Evolutionary conservation across 805 yeast species (phyloP).

Genomic region (Spathaspora hagerdaliae): DNA sequence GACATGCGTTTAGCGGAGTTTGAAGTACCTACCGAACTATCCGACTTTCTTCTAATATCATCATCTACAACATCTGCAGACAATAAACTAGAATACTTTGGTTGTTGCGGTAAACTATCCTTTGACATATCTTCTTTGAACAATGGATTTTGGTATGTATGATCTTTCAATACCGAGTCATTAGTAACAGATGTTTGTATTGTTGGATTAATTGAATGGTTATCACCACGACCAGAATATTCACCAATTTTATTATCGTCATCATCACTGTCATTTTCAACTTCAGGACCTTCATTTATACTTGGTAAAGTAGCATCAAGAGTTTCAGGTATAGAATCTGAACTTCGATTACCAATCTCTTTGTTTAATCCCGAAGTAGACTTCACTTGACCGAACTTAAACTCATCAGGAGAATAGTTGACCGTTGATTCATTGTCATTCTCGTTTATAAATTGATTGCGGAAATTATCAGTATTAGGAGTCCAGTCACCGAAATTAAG

Average conservation of each 20-base stretch:
- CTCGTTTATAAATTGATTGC: slow-evolving; percentile 47
- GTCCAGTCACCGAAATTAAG: slow-evolving; percentile 54
- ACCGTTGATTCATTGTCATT: slow-evolving; percentile 33
- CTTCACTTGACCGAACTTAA: background rate
- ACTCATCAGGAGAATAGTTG: background rate
- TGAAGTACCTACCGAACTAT: too few relatives aligned
- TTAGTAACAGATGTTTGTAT: slow-evolving; percentile 7
- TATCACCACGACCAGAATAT: background rate
- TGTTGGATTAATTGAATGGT: slow-evolving; percentile 4
- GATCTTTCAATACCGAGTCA: slow-evolving; percentile 24
- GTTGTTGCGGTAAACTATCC: slow-evolving; percentile 9
- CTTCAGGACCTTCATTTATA: slow-evolving; percentile 28
- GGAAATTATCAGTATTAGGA: slow-evolving; percentile 49
- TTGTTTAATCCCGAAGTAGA: background rate
- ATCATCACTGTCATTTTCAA: slow-evolving; percentile 12
- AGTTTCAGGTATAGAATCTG: slow-evolving; percentile 38
- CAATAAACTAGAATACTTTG: slow-evolving; percentile 24
- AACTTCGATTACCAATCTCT: slow-evolving; percentile 15
- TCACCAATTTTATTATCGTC: slow-evolving; percentile 3
- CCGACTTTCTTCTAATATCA: background rate
- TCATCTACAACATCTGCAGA: slow-evolving; percentile 2
- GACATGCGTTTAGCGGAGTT: background rate
- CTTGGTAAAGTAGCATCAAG: slow-evolving; percentile 36
- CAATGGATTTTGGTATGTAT: slow-evolving; percentile 17
- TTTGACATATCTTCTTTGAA: slow-evolving; percentile 21